phyloP scores from a whole-genome alignment of 192 early-diverging fungal species.

The Gamsiella multidivaricata region DNA sequence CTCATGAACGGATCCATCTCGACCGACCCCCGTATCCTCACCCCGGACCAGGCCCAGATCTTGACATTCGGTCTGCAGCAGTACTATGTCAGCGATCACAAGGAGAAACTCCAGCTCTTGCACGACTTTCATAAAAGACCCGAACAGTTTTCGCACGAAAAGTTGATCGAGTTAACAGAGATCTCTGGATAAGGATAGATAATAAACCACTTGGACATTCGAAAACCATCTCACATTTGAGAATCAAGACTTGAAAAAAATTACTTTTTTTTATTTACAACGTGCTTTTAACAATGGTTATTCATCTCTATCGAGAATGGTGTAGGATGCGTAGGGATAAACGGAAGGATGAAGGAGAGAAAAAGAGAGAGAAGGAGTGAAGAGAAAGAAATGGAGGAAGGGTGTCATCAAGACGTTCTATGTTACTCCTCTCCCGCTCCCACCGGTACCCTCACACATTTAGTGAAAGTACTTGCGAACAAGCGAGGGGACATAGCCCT shows the following conservation, averaged over 20 bases:
- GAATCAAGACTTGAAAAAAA: no score
- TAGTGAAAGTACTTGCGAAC: conserved; percentile 57
- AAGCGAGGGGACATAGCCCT: conserved; percentile 58
- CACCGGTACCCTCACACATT: no score
- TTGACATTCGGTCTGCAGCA: conserved; percentile 84
- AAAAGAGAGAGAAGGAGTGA: not conserved
- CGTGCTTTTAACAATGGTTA: conserved; percentile 5
- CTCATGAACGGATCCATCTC: conserved; percentile 89
- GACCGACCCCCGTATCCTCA: conserved; percentile 63
- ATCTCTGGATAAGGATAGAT: conserved; percentile 50
- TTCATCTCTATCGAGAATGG: not conserved
- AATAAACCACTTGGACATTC: no score
- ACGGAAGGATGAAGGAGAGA: not conserved
- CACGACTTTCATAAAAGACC: conserved; percentile 86
- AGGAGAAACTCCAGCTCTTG: conserved; percentile 71
- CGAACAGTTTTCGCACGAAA: conserved; percentile 76
- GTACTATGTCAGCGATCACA: conserved; percentile 86
- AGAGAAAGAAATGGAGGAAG: no score
- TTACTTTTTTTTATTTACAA: conserved; percentile 37
- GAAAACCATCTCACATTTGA: no score
- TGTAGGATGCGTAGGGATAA: not conserved
- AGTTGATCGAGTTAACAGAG: conserved; percentile 59
- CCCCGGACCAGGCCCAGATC: conserved; percentile 76
- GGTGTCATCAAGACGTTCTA: no score
- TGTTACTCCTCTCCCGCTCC: not conserved